A percentile compares a stretch with the other conserved stretches of the same genome.
phyloP scores from a whole-genome alignment of 1,284 basidiomycete species.

The Ganoderma meredithae region DNA sequence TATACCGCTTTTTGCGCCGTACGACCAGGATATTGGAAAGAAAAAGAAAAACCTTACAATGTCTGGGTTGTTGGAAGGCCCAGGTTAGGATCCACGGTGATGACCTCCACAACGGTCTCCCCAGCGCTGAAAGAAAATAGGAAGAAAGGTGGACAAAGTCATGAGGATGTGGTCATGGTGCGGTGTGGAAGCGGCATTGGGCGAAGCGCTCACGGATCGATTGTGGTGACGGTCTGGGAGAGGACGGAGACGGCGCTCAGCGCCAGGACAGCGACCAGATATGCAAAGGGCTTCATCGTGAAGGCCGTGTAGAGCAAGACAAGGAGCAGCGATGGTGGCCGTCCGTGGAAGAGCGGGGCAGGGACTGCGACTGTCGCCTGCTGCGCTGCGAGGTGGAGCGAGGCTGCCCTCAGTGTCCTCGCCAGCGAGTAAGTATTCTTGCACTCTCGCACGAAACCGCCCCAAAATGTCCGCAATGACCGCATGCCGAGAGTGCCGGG shows the following conservation, averaged over 20 bases:
- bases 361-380: not conserved
- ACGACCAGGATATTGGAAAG: not conserved
- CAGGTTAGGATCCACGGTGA: conserved; percentile 50
- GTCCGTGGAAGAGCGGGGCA: conserved; percentile 13
- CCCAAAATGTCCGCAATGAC: too few relatives aligned
- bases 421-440: not conserved
- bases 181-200: not conserved
- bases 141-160: not conserved
- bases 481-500: conserved; percentile 18
- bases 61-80: conserved; percentile 53
- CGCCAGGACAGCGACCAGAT: conserved; percentile 34
- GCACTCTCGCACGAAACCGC: not conserved
- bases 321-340: conserved; percentile 15
- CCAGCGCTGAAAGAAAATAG: conserved; percentile 50
- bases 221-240: conserved; percentile 57
- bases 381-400: conserved; percentile 1
- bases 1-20: not conserved
- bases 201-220: conserved; percentile 50
- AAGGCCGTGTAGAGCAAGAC: conserved; percentile 6
- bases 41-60: conserved; percentile 48
- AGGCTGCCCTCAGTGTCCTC: not conserved
- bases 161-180: not conserved
- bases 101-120: conserved; percentile 58
- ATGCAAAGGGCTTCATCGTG: conserved; percentile 24
- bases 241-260: conserved; percentile 41